phyloP scores from a whole-genome alignment of 805 yeast genomes.

The Lipomyces mesembrius region DNA sequence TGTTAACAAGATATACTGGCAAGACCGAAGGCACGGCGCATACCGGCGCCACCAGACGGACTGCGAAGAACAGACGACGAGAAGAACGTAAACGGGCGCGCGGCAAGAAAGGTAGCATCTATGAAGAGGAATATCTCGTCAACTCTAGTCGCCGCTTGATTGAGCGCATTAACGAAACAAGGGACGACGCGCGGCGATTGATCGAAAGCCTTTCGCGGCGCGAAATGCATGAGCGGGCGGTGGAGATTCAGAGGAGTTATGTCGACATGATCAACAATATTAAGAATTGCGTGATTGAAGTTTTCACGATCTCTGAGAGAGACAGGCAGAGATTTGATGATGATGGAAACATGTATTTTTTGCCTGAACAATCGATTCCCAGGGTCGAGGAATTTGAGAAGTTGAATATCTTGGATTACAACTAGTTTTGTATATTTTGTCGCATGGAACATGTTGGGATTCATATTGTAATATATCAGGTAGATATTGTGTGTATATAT shows the following conservation, averaged over 20 bases:
- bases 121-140: conserved; percentile 93
- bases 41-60: conserved; percentile 92
- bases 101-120: conserved; percentile 96
- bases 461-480: not conserved
- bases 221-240: conserved; percentile 75
- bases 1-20: conserved; percentile 95
- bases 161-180: conserved; percentile 76
- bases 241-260: conserved; percentile 73
- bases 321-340: conserved; percentile 91
- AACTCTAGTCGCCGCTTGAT: conserved; percentile 84
- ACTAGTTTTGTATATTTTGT: not conserved
- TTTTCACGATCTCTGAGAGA: conserved; percentile 77
- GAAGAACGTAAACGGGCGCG: conserved; percentile 95
- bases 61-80: conserved; percentile 88
- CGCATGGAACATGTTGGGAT: not conserved
- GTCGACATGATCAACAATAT: conserved; percentile 60
- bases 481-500: not conserved
- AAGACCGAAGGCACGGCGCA: conserved; percentile 94
- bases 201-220: conserved; percentile 79
- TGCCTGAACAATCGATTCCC: conserved; percentile 33
- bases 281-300: conserved; percentile 68
- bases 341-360: conserved; percentile 74
- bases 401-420: conserved; percentile 29
- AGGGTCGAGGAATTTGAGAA: conserved; percentile 24
- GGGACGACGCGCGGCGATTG: conserved; percentile 71